Conservation (phyloP, 495 filamentous ascomycete species). For the Xylaria bambusicola region DNA sequence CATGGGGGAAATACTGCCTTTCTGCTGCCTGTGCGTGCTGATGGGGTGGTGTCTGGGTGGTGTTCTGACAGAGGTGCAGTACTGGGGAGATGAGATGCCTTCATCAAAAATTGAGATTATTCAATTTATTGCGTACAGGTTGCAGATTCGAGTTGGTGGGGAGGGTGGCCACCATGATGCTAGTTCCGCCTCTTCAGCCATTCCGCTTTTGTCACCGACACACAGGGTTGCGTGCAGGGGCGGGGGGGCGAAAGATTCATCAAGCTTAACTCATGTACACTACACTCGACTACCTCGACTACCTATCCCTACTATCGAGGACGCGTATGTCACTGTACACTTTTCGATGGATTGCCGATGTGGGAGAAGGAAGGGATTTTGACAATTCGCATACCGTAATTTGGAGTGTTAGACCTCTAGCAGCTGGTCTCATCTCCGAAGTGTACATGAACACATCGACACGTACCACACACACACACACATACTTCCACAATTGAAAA, state of each 20-base stretch:
- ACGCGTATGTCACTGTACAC: background rate
- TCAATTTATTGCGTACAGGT: slow-evolving; percentile 17
- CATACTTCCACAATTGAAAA: no score
- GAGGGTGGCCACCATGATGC: background rate
- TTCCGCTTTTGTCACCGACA: slow-evolving; percentile 14
- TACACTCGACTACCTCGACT: background rate
- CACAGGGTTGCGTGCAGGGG: slow-evolving; percentile 6
- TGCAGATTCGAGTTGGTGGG: slow-evolving; percentile 12
- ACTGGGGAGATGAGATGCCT: background rate
- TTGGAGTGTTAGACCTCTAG: background rate
- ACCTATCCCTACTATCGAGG: background rate
- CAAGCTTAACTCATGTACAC: background rate
- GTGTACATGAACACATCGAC: background rate
- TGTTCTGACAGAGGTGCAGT: background rate
- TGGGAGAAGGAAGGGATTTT: background rate
- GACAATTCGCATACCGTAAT: background rate
- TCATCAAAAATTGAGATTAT: slow-evolving; percentile 10
- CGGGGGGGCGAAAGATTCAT: background rate
- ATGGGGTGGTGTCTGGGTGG: no score
- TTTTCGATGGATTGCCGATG: background rate
- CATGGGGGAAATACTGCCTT: background rate
- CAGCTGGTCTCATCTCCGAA: slow-evolving; percentile 1
- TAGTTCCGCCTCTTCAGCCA: slow-evolving; percentile 7
- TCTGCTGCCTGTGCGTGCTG: slow-evolving; percentile 7
- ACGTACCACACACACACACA: no score